Percentiles rank a stretch among this genome's conserved stretches.
phyloP scores from a whole-genome alignment of 2,329 filamentous ascomycete genomes.

The Trematosphaeria pertusa region DNA sequence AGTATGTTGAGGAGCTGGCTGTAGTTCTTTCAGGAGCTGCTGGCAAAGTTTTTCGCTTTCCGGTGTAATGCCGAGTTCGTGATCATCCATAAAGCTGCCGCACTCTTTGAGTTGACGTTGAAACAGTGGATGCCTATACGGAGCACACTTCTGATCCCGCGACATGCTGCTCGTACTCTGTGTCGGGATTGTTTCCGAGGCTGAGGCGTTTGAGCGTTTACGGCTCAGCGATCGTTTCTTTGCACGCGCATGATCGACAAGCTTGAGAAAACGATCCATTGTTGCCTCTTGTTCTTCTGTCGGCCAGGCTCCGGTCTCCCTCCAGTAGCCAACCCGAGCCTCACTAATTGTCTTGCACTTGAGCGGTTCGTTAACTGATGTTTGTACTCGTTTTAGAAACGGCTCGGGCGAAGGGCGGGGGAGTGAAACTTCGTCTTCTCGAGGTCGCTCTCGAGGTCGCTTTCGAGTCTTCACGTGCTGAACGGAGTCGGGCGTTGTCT shows the following conservation, averaged over 20 bases:
- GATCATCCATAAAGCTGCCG: conserved; percentile 23
- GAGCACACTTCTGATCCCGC: conserved; percentile 16
- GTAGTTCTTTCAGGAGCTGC: conserved; percentile 15
- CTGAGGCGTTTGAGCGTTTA: conserved; percentile 13
- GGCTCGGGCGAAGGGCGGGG: conserved; percentile 5
- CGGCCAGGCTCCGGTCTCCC: conserved; percentile 16
- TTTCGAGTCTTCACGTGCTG: conserved; percentile 13
- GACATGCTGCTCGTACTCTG: conserved; percentile 16
- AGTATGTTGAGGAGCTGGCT: conserved; percentile 19
- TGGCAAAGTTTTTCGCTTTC: conserved; percentile 22
- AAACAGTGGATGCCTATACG: conserved; percentile 19
- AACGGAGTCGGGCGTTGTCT: conserved; percentile 6
- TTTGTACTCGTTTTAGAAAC: conserved; percentile 14
- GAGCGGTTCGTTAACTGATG: background rate
- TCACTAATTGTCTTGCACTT: conserved; percentile 14
- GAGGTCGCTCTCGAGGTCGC: too few relatives aligned
- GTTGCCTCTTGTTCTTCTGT: conserved; percentile 22
- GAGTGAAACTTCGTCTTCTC: conserved; percentile 10
- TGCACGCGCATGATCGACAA: conserved; percentile 15
- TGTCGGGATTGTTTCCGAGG: conserved; percentile 12
- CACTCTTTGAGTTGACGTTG: conserved; percentile 18
- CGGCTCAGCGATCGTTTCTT: conserved; percentile 15
- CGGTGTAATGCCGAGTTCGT: conserved; percentile 15
- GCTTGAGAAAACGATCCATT: conserved; percentile 18
- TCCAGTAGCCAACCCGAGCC: conserved; percentile 19